Percentiles rank a stretch among this genome's conserved stretches.
These are phyloP conservation scores for Clarireedia homoeocarpa DNA, from an alignment of 2,329 filamentous ascomycete species.

Conservation along the genomic window DNA sequence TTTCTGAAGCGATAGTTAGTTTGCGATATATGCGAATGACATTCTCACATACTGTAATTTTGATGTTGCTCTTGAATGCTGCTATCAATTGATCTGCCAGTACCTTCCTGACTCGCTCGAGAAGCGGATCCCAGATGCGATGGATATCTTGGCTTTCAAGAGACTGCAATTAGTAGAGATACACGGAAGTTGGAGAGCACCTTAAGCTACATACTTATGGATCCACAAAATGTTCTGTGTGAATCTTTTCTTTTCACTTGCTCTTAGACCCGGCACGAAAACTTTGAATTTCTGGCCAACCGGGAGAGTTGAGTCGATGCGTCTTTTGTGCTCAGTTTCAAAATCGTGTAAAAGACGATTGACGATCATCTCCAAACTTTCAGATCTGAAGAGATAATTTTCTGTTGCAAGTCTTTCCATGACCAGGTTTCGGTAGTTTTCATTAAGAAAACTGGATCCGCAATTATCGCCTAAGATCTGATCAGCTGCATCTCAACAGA, in stretches of 20 bases:
- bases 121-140: slow-evolving; percentile 13
- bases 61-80: slow-evolving; percentile 1
- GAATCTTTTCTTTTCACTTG: neutral
- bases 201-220: neutral
- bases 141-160: slow-evolving; percentile 10
- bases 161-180: neutral
- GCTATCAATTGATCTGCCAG: slow-evolving; percentile 9
- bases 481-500: too few relatives aligned
- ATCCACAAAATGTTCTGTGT: neutral
- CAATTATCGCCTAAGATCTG: slow-evolving; percentile 9
- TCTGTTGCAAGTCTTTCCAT: neutral
- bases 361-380: slow-evolving; percentile 2
- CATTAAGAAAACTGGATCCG: slow-evolving; percentile 13
- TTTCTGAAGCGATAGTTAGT: slow-evolving; percentile 10
- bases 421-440: slow-evolving; percentile 4
- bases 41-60: slow-evolving; percentile 1
- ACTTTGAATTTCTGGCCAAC: neutral
- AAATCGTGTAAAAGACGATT: neutral
- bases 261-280: neutral
- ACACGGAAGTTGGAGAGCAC: neutral
- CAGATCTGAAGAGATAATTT: slow-evolving; percentile 2
- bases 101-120: slow-evolving; percentile 8
- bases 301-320: neutral
- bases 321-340: slow-evolving; percentile 2
- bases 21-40: neutral